Evolutionary conservation across 192 early-diverging fungal species (phyloP), one percentile per base, ranked within the genome.

Genomic region (Backusella parvicylindrica): DNA sequence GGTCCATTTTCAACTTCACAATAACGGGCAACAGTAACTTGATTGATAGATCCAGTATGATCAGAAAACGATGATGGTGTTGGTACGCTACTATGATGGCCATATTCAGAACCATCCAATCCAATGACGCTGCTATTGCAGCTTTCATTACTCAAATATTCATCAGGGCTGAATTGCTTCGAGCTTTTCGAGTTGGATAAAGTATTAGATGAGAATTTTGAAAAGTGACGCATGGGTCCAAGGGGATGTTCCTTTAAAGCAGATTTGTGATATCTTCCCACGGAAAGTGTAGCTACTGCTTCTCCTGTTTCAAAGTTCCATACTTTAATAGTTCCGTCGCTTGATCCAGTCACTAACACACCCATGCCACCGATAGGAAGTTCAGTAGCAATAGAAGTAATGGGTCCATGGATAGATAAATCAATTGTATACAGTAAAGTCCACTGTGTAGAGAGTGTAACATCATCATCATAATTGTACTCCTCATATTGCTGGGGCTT

Each of bases 291-390:
- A 13, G 64, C 35, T 18, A 82, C 35, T 12, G 18, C 32, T 36
- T 72, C 67, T n/a, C 80, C 80, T 49, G 72, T 71, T 26, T 77
- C 64, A 21, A 78, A 77, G 16, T 82, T 78, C 76, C 73, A 82
- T 18, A 70, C 75, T n/a, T 74, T 67, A 1, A 82, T 77, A 6
- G 76, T 33, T 5, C 80, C 80, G 2, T 82, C 70, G 12, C 41
- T 56, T 13, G 73, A 60, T 9, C 80, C 80, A 16, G 60, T 68
- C 0, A 82, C 74, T 31, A 82, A 15, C 30, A 78, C 60, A 18
- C 80, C 80, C 53, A 77, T 82, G 0, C 80, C 80, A 43, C 74
- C 77, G 0, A 72, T 64, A n/a, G 80, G 73, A 18, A 74, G 49
- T 28, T 75, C 76, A 1, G 80, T 71, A 30, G 50, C 60, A 9